Base-by-base conservation (phyloP, 208 protist species). In the Acanthamoeba triangularis region DNA sequence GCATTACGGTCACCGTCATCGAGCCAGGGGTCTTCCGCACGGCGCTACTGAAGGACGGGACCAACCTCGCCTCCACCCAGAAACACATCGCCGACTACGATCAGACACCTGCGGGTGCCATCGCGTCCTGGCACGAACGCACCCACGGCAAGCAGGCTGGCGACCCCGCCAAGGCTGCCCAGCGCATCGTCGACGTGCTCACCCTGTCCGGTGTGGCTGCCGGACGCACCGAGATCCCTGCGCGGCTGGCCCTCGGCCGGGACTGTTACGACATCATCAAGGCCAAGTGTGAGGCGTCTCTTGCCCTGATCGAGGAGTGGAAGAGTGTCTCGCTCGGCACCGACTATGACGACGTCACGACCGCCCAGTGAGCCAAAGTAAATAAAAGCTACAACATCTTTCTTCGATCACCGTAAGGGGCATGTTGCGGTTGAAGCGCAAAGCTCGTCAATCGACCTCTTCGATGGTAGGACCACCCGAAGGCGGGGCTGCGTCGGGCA, bases 11-110 rank as follows among this genome's bases (percentile, higher is more conserved):
- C 7, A n/a, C 56, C 16, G 11, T 95, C 18, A 63, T 95, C 41
- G 78, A 95, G 76, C 94, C 80, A 2, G 94, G 94, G 25, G 49
- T 78, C 61, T 95, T 95, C 90, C 84, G 94, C 74, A 95, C 94
- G n/a, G 2, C 44, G n/a, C 25, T 30, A 3, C 67, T 30, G 30
- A 69, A 69, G 3, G 3, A 54, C 3, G 41, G 35, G 5, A 54
- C 63, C 67, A 95, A 92, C 78, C 0, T 18, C 30, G 28, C 33
- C 3, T 49, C 65, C 28, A 23, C 18, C 2, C 65, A 20, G 18
- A n/a, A n/a, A n/a, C 37, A 52, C 30, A 49, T 95, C 56, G n/a
- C 69, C 35, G 93, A 95, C 87, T 95, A 95, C 59, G 93, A 85
- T 7, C 0, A n/a, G 8, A 87, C 41, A 1, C 37, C 41, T 0